Conservation (phyloP, 352 stramenopile species). For the Pythium rishiriense region DNA sequence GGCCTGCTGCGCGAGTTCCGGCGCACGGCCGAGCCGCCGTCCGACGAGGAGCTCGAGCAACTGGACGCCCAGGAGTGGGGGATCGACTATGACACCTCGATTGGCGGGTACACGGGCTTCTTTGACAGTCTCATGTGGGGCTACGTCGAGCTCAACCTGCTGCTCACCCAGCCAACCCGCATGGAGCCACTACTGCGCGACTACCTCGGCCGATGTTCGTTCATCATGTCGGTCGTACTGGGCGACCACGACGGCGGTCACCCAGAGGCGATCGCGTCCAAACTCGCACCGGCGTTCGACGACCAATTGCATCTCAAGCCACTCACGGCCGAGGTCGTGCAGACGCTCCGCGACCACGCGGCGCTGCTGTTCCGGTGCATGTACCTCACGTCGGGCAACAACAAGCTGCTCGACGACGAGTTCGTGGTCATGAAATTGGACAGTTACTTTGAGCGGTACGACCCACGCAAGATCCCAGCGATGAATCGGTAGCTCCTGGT, state of each 20-base stretch:
- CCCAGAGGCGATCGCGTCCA: neutral
- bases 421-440: neutral
- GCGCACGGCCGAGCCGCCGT: neutral
- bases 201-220: too few relatives aligned
- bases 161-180: neutral
- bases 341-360: constrained; percentile 1
- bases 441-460: neutral
- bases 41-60: neutral
- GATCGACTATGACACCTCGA: neutral
- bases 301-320: neutral
- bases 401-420: neutral
- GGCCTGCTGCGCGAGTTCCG: neutral
- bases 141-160: constrained; percentile 2
- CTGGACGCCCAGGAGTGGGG: neutral
- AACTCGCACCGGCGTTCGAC: neutral
- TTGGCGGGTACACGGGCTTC: neutral
- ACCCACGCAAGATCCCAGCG: neutral
- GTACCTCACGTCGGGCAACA: neutral
- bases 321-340: neutral
- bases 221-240: neutral
- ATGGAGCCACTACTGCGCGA: neutral
- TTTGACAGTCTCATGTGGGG: neutral
- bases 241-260: constrained; percentile 1
- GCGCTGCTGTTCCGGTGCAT: neutral
- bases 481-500: too few relatives aligned